These are phyloP conservation scores for Diutina siamensis DNA, from an alignment of 1,139 yeast species.

Conservation along the genomic window DNA sequence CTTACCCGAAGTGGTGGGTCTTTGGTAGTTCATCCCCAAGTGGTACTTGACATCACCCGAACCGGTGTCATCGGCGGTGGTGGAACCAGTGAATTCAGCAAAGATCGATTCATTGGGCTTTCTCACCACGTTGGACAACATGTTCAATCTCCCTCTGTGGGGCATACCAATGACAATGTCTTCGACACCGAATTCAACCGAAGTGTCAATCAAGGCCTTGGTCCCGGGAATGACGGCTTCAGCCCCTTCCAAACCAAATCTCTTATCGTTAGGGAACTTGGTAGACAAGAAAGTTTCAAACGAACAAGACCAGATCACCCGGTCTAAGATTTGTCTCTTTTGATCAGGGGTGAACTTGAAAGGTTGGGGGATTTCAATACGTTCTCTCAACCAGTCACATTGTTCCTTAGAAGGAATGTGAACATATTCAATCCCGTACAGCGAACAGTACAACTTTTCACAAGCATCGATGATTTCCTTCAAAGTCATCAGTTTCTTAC, in stretches of 20 bases:
- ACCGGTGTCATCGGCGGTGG: slow-evolving; percentile 67
- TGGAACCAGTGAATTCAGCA: slow-evolving; percentile 89
- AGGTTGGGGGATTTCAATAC: slow-evolving; percentile 88
- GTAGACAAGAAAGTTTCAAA: slow-evolving; percentile 88
- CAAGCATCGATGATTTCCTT: slow-evolving; percentile 69
- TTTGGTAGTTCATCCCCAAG: slow-evolving; percentile 96
- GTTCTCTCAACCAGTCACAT: slow-evolving; percentile 97
- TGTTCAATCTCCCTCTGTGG: slow-evolving; percentile 97
- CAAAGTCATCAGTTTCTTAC: slow-evolving; percentile 55
- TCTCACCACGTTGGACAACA: slow-evolving; percentile 95
- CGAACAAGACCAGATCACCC: slow-evolving; percentile 92
- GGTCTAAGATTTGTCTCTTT: slow-evolving; percentile 92
- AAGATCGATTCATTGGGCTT: slow-evolving; percentile 97
- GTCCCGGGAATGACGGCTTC: slow-evolving; percentile 95
- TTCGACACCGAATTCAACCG: slow-evolving; percentile 89
- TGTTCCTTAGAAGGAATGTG: slow-evolving; percentile 93
- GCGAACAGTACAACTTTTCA: slow-evolving; percentile 76
- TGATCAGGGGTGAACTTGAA: slow-evolving; percentile 76
- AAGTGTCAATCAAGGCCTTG: slow-evolving; percentile 87
- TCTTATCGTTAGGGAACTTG: slow-evolving; percentile 96
- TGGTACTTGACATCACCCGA: slow-evolving; percentile 99
- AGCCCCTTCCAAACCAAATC: slow-evolving; percentile 98
- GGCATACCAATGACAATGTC: slow-evolving; percentile 99
- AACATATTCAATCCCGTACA: slow-evolving; percentile 90
- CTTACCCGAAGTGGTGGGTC: slow-evolving; percentile 98